Conservation (phyloP, 352 stramenopile genomes). For the Halophytophthora polymorphica region DNA sequence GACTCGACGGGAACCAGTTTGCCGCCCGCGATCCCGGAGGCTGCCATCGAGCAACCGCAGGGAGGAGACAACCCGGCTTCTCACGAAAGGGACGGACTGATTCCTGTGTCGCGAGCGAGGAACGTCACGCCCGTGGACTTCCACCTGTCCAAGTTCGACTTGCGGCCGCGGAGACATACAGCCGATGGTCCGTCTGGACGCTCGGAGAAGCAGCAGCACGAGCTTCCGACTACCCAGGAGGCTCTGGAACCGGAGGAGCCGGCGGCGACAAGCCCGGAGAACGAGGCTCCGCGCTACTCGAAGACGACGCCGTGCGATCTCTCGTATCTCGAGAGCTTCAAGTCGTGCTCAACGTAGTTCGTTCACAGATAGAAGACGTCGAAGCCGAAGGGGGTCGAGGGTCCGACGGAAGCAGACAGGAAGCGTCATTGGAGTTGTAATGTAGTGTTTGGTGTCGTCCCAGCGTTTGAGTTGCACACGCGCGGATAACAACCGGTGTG, state of each 20-base stretch:
- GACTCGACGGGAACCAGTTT: neutral
- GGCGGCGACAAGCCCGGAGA: neutral
- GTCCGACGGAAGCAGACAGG: too few relatives aligned
- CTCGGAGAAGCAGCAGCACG: neutral
- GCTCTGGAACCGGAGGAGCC: neutral
- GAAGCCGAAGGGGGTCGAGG: too few relatives aligned
- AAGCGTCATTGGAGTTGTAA: too few relatives aligned
- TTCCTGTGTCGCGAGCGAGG: slow-evolving; percentile 12
- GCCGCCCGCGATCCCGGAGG: neutral
- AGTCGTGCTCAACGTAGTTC: slow-evolving; percentile 21
- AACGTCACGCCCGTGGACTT: slow-evolving; percentile 19
- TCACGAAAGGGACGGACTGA: slow-evolving; percentile 2
- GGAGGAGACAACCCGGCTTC: slow-evolving; percentile 1
- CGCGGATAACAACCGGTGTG: too few relatives aligned
- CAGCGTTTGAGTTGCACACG: too few relatives aligned
- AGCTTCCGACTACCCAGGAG: slow-evolving; percentile 10
- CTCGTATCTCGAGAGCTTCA: slow-evolving; percentile 24
- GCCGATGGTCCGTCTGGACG: slow-evolving; percentile 5
- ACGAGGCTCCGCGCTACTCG: slow-evolving; percentile 10
- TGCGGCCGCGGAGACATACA: slow-evolving; percentile 12
- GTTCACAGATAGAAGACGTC: too few relatives aligned
- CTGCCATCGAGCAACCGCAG: neutral
- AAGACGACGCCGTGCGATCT: slow-evolving; percentile 26
- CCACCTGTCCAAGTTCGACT: slow-evolving; percentile 28
- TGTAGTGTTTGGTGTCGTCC: too few relatives aligned